phyloP scores from a whole-genome alignment of 148 eudicot genomes.

The Heliamphora exappendiculata region DNA sequence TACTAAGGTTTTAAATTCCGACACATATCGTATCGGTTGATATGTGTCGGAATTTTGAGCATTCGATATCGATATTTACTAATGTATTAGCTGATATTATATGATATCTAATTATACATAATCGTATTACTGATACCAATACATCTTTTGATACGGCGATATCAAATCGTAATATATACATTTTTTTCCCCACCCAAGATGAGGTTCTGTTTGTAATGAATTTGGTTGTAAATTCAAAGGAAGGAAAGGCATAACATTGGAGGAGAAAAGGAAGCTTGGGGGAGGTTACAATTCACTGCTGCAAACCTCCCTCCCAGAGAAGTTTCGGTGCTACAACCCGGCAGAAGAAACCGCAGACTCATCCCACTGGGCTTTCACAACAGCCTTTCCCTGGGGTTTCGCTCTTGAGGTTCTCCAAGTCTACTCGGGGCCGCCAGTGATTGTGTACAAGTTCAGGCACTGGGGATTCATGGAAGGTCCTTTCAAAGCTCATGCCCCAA shows the following conservation, averaged over 20 bases:
- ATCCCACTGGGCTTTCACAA: conserved; percentile 26
- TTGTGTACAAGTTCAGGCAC: conserved; percentile 71
- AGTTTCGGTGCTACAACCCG: conserved; percentile 32
- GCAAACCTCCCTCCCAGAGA: conserved; percentile 40
- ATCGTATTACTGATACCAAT: too few relatives aligned
- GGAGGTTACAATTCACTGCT: conserved; percentile 46
- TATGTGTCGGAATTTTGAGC: too few relatives aligned
- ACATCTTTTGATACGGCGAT: too few relatives aligned
- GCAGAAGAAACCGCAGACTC: conserved; percentile 36
- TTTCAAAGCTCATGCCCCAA: conserved; percentile 64
- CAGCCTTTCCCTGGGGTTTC: conserved; percentile 65
- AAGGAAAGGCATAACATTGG: conserved; percentile 26
- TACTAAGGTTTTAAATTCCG: too few relatives aligned
- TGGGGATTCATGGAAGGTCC: conserved; percentile 90
- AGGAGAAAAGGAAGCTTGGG: conserved; percentile 21
- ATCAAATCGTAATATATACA: too few relatives aligned
- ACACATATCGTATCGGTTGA: too few relatives aligned
- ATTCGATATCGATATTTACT: too few relatives aligned
- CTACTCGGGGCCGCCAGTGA: conserved; percentile 63
- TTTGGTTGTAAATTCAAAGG: conserved; percentile 16
- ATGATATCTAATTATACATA: too few relatives aligned
- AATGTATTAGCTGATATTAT: too few relatives aligned
- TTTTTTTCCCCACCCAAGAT: not conserved
- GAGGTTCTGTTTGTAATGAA: not conserved
- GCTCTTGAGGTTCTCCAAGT: conserved; percentile 64